Conservation (phyloP, 441 rosid species). For the Flueggea neowawraea region DNA sequence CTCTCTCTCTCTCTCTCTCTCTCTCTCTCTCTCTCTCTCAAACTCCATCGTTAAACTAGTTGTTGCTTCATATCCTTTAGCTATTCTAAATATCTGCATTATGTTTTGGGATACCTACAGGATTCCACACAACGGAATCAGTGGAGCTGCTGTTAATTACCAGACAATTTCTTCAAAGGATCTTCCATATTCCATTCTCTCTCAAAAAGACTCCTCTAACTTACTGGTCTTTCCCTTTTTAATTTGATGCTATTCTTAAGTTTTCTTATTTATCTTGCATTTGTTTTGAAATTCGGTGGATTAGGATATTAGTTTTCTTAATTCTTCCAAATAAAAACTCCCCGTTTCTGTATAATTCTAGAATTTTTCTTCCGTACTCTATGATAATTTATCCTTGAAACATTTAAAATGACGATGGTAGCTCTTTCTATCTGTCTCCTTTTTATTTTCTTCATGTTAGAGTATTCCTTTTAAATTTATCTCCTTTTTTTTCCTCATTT, state of each 20-base stretch:
- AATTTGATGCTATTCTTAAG: background rate
- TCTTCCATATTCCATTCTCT: conserved; percentile 63
- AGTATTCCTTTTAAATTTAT: background rate
- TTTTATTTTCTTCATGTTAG: conserved; percentile 3
- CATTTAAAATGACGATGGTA: background rate
- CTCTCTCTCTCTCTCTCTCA: too few relatives aligned
- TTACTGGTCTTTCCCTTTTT: conserved; percentile 43
- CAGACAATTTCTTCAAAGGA: conserved; percentile 69
- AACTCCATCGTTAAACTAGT: too few relatives aligned
- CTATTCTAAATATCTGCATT: background rate
- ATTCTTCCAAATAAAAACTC: too few relatives aligned
- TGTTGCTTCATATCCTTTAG: too few relatives aligned
- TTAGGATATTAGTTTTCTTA: too few relatives aligned
- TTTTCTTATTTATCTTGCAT: background rate
- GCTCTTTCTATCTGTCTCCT: too few relatives aligned
- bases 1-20: too few relatives aligned
- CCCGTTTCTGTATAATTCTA: too few relatives aligned
- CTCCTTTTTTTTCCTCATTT: background rate
- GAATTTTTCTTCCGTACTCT: too few relatives aligned
- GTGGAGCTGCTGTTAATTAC: conserved; percentile 51
- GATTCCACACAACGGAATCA: conserved; percentile 25
- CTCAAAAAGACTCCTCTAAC: conserved; percentile 80
- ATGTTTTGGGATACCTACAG: conserved; percentile 15
- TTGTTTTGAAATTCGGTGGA: too few relatives aligned
- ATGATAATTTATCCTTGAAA: too few relatives aligned